Evolutionary conservation across 306 rosid species (phyloP).

Genomic region (Argentina anserina): DNA sequence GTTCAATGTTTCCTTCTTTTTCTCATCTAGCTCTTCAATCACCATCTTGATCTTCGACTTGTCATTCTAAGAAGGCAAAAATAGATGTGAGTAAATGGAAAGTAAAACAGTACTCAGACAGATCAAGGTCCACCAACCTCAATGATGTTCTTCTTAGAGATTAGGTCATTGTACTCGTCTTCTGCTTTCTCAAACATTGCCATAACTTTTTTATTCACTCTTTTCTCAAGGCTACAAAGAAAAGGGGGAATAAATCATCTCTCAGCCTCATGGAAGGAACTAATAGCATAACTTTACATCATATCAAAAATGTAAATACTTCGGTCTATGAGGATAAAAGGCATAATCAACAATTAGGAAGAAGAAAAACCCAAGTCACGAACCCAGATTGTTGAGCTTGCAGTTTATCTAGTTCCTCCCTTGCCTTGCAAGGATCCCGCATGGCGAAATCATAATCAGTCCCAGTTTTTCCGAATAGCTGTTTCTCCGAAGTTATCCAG

Average conservation of each 20-base stretch:
- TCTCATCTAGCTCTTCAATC: slow-evolving; percentile 97
- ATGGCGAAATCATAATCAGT: slow-evolving; percentile 88
- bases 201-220: slow-evolving; percentile 98
- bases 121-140: slow-evolving; percentile 54
- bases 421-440: slow-evolving; percentile 64
- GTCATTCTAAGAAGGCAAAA: slow-evolving; percentile 57
- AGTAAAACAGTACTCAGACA: slow-evolving; percentile 12
- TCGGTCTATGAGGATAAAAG: not conserved
- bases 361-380: slow-evolving; percentile 26
- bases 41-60: slow-evolving; percentile 93
- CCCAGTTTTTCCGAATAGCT: slow-evolving; percentile 77
- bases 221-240: slow-evolving; percentile 93
- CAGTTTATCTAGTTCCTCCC: slow-evolving; percentile 65
- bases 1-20: slow-evolving; percentile 88
- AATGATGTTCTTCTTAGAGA: slow-evolving; percentile 93
- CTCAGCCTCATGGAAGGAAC: slow-evolving; percentile 17
- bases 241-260: slow-evolving; percentile 10
- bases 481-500: slow-evolving; percentile 90
- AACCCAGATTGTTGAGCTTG: slow-evolving; percentile 90
- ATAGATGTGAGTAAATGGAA: slow-evolving; percentile 31
- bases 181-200: slow-evolving; percentile 99
- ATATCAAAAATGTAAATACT: slow-evolving; percentile 2
- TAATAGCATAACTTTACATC: not conserved
- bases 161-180: slow-evolving; percentile 91
- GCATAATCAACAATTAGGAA: not conserved